Evolutionary conservation across 148 eudicot genomes (phyloP), one percentile per base, ranked within the genome.

Genomic region (Dianthus caryophyllus): DNA sequence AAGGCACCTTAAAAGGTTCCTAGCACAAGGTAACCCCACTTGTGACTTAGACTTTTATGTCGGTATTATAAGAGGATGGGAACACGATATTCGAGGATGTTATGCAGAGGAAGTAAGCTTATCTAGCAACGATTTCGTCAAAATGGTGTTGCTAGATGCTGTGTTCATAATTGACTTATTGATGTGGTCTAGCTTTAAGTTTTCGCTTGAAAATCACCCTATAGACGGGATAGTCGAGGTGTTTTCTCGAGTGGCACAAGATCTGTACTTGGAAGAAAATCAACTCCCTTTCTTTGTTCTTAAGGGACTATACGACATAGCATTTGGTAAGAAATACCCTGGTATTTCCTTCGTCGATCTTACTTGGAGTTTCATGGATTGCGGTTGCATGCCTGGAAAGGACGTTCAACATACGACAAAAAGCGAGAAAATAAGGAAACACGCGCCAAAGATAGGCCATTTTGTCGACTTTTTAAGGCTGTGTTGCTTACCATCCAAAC

Each of bases 231-330:
- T 27, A 27, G 20, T 56, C 12, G 53, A 65, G 61, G n/a, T 63
- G 27, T 52, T 71, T 26, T 9, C 41, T 41, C 41, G 14, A 20
- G 60, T 74, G 6, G 53, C 10, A n/a, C 58, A n/a, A 0, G 78
- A 76, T 39, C 14, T 76, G 54, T 29, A 10, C 10, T 49, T 71
- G 27, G 61, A 59, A 27, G 80, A 72, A 57, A 72, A 77, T 26
- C 80, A 77, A 48, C 49, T 77, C 18, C 76, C 76, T 14, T 72
- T 47, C 52, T 72, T 77, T 39, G 30, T 68, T 27, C 61, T 77
- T 12, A 31, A 76, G 24, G 49, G 31, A 6, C 22, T 76, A 12
- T 71, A 65, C 39, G 61, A 76, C 22, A 24, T 52, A 11, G 79
- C 64, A 46, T 71, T 66, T 38, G 51, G 61, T 0, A 26, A 6